phyloP scores from a whole-genome alignment of 1,284 basidiomycete genomes.

The Boletus hoseneyae region DNA sequence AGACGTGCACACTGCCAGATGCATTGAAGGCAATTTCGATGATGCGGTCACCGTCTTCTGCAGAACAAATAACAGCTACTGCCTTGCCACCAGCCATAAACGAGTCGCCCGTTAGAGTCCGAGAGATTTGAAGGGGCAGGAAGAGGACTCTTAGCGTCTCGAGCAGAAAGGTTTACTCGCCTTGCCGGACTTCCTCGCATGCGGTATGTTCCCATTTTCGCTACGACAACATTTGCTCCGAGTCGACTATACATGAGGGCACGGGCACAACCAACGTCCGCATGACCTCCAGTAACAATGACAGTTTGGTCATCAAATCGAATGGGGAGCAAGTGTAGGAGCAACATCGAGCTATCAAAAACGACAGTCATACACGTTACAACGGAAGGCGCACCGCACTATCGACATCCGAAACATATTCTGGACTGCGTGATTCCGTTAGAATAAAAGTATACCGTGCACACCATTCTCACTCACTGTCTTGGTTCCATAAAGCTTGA shows the following conservation, averaged over 20 bases:
- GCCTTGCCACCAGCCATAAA: constrained; percentile 85
- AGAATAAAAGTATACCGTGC: neutral
- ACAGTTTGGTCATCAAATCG: constrained; percentile 90
- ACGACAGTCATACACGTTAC: neutral
- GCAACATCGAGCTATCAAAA: constrained; percentile 64
- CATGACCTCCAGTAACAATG: constrained; percentile 92
- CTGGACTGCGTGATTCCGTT: constrained; percentile 47
- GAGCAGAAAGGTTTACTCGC: constrained; percentile 36
- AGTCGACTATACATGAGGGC: constrained; percentile 87
- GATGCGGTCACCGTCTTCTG: constrained; percentile 88
- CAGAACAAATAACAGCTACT: constrained; percentile 78
- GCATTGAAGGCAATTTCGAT: constrained; percentile 85
- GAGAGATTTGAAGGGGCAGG: too few relatives aligned
- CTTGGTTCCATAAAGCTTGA: constrained; percentile 70
- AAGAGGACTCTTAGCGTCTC: neutral
- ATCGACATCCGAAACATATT: constrained; percentile 68
- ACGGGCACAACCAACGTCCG: constrained; percentile 90
- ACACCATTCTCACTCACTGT: constrained; percentile 49
- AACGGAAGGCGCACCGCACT: constrained; percentile 44
- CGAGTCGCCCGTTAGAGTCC: neutral
- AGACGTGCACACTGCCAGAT: constrained; percentile 86
- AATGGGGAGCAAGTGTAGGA: constrained; percentile 61
- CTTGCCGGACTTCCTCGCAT: constrained; percentile 82
- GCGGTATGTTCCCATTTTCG: constrained; percentile 81
- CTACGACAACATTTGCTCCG: constrained; percentile 94